phyloP scores from a whole-genome alignment of 768 basidiomycete species.

The Pleurotus tuber-regium region DNA sequence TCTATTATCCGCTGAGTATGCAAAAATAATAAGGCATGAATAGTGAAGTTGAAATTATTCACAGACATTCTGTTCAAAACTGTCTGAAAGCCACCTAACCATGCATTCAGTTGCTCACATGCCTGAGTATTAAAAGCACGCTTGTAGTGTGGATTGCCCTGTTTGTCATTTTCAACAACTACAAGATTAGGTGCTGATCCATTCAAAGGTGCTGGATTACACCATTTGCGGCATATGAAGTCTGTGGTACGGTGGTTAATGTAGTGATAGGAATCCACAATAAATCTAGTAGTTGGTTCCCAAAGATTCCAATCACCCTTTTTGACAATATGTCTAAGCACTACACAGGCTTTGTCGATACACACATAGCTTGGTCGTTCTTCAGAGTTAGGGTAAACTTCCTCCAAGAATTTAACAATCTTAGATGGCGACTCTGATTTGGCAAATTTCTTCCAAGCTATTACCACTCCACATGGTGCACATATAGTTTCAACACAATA shows the following conservation, averaged over 20 bases:
- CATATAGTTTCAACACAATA: conserved; percentile 13
- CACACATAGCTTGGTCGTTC: conserved; percentile 20
- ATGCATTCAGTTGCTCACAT: conserved; percentile 31
- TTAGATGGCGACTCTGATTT: conserved; percentile 24
- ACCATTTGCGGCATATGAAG: conserved; percentile 25
- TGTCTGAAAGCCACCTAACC: conserved; percentile 29
- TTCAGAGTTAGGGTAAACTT: conserved; percentile 18
- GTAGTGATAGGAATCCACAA: conserved; percentile 24
- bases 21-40: conserved; percentile 3
- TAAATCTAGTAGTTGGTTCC: conserved; percentile 17
- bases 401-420: conserved; percentile 18
- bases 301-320: conserved; percentile 12
- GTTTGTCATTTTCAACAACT: conserved; percentile 16
- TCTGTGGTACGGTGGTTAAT: conserved; percentile 24
- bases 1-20: conserved; percentile 1
- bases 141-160: conserved; percentile 19
- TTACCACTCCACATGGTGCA: conserved; percentile 21
- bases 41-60: conserved; percentile 18
- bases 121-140: conserved; percentile 27
- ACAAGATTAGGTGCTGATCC: conserved; percentile 28
- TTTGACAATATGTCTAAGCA: conserved; percentile 12
- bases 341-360: conserved; percentile 25
- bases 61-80: conserved; percentile 24
- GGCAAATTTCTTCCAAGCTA: conserved; percentile 27
- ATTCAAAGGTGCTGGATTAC: conserved; percentile 29